Percentiles rank a stretch among this genome's conserved stretches.
Evolutionary conservation across 2,329 filamentous ascomycete species (phyloP).

Genomic region (Talaromyces sp.): DNA sequence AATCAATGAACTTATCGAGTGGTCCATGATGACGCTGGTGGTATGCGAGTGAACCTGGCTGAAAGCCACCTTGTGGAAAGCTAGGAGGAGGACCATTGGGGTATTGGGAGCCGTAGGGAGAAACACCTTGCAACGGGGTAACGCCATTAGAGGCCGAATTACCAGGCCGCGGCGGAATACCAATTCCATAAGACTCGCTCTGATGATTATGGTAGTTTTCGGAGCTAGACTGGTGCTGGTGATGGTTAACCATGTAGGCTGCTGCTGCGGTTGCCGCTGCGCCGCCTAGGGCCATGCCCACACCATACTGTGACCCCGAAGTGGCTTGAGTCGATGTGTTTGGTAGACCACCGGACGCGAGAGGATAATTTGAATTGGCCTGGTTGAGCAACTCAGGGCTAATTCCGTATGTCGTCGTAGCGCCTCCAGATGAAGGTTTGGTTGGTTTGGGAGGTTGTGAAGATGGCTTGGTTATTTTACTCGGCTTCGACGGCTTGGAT

Average conservation of each 20-base stretch:
- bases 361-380: constrained; percentile 16
- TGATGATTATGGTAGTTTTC: constrained; percentile 10
- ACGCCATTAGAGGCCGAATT: constrained; percentile 9
- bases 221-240: constrained; percentile 24
- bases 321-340: constrained; percentile 17
- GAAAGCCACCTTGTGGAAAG: constrained; percentile 18
- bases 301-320: constrained; percentile 18
- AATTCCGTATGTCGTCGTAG: constrained; percentile 37
- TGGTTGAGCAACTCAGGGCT: constrained; percentile 24
- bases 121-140: not conserved
- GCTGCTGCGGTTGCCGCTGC: constrained; percentile 36
- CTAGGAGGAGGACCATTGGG: not conserved
- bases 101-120: not conserved
- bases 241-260: constrained; percentile 36
- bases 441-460: constrained; percentile 4
- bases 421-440: constrained; percentile 2
- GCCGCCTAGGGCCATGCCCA: constrained; percentile 29
- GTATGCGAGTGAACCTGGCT: constrained; percentile 38
- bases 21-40: constrained; percentile 52
- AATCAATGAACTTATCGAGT: constrained; percentile 51
- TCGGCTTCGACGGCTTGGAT: constrained; percentile 24
- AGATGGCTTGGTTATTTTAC: constrained; percentile 23
- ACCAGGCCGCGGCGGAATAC: constrained; percentile 1
- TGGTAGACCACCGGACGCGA: constrained; percentile 12
- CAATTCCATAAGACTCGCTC: constrained; percentile 4